These are phyloP conservation scores for Arachis stenosperma DNA, from an alignment of 306 rosid species.

Conservation along the genomic window DNA sequence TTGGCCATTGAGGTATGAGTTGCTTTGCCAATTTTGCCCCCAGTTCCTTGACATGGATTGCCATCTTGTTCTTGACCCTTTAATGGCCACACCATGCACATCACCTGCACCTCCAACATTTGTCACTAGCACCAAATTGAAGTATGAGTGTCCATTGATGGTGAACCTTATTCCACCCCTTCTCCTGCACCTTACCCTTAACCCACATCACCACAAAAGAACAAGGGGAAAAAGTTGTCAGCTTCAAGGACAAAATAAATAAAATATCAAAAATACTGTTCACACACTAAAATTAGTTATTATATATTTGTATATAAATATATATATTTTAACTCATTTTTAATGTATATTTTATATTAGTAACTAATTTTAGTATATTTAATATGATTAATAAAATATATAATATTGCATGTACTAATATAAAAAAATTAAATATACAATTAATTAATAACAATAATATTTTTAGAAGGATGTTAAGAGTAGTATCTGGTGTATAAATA, in stretches of 20 bases:
- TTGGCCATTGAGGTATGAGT: constrained; percentile 52
- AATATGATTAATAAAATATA: too few species aligned
- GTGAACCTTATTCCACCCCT: constrained; percentile 55
- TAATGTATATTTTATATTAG: too few species aligned
- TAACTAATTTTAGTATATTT: too few species aligned
- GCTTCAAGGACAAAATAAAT: not conserved
- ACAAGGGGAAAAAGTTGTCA: not conserved
- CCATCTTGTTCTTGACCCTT: constrained; percentile 59
- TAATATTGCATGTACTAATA: too few species aligned
- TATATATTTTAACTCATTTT: too few species aligned
- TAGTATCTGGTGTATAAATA: too few species aligned
- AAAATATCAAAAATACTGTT: too few species aligned
- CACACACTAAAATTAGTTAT: too few species aligned
- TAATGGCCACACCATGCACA: constrained; percentile 49
- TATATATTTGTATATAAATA: too few species aligned
- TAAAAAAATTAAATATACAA: too few species aligned
- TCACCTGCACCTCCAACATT: constrained; percentile 66
- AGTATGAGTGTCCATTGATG: constrained; percentile 58
- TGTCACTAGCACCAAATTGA: constrained; percentile 54
- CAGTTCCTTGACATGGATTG: constrained; percentile 56
- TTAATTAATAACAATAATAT: too few species aligned
- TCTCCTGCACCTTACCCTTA: constrained; percentile 55
- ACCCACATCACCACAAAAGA: not conserved
- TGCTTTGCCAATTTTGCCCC: constrained; percentile 55
- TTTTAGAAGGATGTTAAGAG: too few species aligned